Evolutionary conservation across 164 flowering plant species (phyloP).

Genomic region (Buxus sempervirens): DNA sequence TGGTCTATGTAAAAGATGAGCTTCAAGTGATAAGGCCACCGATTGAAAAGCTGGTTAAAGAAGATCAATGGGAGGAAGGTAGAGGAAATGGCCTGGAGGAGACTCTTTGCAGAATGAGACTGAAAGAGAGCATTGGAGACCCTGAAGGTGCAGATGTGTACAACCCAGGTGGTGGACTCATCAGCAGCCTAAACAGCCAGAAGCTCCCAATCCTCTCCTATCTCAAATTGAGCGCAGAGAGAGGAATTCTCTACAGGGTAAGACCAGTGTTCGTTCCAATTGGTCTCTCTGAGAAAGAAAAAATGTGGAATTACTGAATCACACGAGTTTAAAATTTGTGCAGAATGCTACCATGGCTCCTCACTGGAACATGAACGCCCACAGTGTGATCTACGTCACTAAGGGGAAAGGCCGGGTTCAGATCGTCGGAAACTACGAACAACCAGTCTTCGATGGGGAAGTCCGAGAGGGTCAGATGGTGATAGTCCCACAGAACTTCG

Average conservation of each 20-base stretch:
- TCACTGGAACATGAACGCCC: slow-evolving; percentile 24
- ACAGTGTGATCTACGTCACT: slow-evolving; percentile 19
- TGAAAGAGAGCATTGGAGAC: slow-evolving; percentile 11
- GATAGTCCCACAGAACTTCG: too few species aligned
- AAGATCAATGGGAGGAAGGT: slow-evolving; percentile 3
- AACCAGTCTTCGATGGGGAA: slow-evolving; percentile 16
- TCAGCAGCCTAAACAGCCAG: slow-evolving; percentile 14
- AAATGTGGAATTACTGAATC: neutral
- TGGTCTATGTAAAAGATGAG: slow-evolving; percentile 15
- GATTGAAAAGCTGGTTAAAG: neutral
- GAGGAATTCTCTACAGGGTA: slow-evolving; percentile 18
- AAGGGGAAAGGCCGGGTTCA: slow-evolving; percentile 23
- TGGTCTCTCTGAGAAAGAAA: too few species aligned
- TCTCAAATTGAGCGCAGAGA: slow-evolving; percentile 18
- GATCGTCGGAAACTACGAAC: slow-evolving; percentile 10
- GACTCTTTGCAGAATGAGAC: slow-evolving; percentile 6
- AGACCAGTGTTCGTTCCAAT: too few species aligned
- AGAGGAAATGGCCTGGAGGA: slow-evolving; percentile 16
- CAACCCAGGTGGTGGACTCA: slow-evolving; percentile 17
- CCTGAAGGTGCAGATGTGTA: slow-evolving; percentile 20
- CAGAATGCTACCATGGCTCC: slow-evolving; percentile 27
- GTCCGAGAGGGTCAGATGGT: slow-evolving; percentile 6
- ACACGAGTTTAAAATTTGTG: neutral
- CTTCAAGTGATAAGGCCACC: slow-evolving; percentile 18
- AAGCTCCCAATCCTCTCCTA: slow-evolving; percentile 19